These are phyloP conservation scores for Leucocoprinus sp. DNA, from an alignment of 768 basidiomycete species.

Conservation along the genomic window DNA sequence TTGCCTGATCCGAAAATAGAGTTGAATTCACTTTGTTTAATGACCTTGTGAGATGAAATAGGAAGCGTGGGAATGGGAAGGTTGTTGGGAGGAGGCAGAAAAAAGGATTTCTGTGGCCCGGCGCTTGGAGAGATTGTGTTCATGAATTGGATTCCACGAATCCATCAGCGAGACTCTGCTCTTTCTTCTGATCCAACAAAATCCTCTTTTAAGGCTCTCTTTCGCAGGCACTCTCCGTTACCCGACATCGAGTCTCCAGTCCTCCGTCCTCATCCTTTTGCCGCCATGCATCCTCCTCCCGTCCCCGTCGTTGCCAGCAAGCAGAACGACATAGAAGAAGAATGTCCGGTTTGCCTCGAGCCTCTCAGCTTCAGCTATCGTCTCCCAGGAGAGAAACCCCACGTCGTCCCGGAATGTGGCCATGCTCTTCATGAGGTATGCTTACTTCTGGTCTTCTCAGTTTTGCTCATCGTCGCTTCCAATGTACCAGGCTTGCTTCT, in stretches of 20 bases:
- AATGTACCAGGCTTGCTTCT: conserved; percentile 79
- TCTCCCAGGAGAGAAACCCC: conserved; percentile 93
- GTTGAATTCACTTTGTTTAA: no score
- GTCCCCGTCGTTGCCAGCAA: conserved; percentile 66
- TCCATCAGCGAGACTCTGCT: conserved; percentile 28
- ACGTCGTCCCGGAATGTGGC: conserved; percentile 95
- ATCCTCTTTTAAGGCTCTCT: conserved; percentile 36
- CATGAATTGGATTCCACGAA: conserved; percentile 33
- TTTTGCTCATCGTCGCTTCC: conserved; percentile 10
- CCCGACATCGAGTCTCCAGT: conserved; percentile 44
- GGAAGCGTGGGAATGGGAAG: not conserved
- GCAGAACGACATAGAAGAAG: conserved; percentile 72
- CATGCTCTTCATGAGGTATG: conserved; percentile 92
- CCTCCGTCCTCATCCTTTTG: conserved; percentile 44
- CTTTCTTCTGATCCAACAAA: conserved; percentile 20
- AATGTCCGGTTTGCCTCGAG: conserved; percentile 96
- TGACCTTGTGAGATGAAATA: no score
- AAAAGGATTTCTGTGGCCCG: no score
- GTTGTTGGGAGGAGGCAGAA: no score
- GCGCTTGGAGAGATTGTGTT: conserved; percentile 26
- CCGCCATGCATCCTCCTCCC: conserved; percentile 53
- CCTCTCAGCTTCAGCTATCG: conserved; percentile 89
- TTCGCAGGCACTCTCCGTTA: conserved; percentile 37
- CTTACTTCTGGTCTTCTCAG: conserved; percentile 7
- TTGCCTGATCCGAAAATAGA: no score